These are phyloP conservation scores for Daldinia concentrica DNA, from an alignment of 495 filamentous ascomycete species.

Conservation along the genomic window DNA sequence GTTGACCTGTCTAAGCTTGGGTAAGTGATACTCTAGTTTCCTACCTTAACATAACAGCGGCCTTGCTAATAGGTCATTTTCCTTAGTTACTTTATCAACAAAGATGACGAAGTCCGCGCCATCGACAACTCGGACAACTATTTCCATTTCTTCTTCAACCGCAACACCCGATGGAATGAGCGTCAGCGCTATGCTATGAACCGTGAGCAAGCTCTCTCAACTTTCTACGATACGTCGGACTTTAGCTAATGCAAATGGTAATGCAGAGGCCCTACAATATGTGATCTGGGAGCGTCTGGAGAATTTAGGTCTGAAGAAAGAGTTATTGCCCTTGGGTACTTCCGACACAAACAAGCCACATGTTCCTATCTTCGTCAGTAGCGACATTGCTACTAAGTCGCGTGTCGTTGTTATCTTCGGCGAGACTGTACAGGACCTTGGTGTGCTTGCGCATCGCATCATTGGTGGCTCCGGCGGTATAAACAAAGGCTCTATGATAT, in stretches of 20 bases:
- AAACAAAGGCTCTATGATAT: slow-evolving; percentile 70
- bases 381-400: slow-evolving; percentile 63
- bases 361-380: slow-evolving; percentile 72
- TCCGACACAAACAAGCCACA: slow-evolving; percentile 60
- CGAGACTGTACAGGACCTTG: slow-evolving; percentile 74
- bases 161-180: slow-evolving; percentile 76
- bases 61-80: slow-evolving; percentile 18
- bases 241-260: not conserved
- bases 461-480: slow-evolving; percentile 67
- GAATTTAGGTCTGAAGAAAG: slow-evolving; percentile 61
- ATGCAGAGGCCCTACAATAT: slow-evolving; percentile 67
- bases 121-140: slow-evolving; percentile 70
- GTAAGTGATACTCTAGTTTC: slow-evolving; percentile 55
- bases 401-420: slow-evolving; percentile 81
- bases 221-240: not conserved
- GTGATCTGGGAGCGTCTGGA: slow-evolving; percentile 70
- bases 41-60: not conserved
- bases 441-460: slow-evolving; percentile 75
- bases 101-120: slow-evolving; percentile 74
- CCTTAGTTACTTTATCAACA: slow-evolving; percentile 74
- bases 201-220: slow-evolving; percentile 53
- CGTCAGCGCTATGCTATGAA: slow-evolving; percentile 75
- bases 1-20: slow-evolving; percentile 72
- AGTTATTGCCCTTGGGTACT: slow-evolving; percentile 67
- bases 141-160: slow-evolving; percentile 77